Conservation (phyloP, 495 filamentous ascomycete species). For the Apiosordaria backusii region DNA sequence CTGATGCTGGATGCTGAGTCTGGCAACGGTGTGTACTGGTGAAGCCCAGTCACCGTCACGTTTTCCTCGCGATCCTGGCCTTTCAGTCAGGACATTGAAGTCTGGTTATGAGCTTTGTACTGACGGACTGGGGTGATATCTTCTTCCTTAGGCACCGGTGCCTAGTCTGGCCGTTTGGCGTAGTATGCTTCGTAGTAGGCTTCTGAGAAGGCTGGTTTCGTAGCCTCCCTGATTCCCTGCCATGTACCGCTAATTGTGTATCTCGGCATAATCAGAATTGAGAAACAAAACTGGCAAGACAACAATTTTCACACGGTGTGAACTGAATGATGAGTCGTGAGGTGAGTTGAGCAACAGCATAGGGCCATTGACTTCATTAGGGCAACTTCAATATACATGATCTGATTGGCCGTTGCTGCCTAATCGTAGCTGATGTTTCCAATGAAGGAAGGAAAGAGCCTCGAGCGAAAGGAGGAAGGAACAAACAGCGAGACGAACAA, state of each 20-base stretch:
- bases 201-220: background rate
- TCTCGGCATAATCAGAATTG: background rate
- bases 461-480: background rate
- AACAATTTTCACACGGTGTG: background rate
- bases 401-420: background rate
- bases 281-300: background rate
- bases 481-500: background rate
- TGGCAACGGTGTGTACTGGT: conserved; percentile 5
- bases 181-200: background rate
- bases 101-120: background rate
- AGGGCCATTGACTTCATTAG: no score
- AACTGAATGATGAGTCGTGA: background rate
- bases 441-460: no score
- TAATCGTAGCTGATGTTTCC: background rate
- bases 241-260: background rate
- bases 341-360: no score
- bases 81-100: background rate
- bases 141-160: background rate
- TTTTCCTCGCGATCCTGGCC: background rate
- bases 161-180: background rate
- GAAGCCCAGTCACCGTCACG: background rate
- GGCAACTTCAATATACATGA: background rate
- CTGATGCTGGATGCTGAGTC: background rate
- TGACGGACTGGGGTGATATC: background rate
- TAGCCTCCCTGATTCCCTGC: background rate